Conservation (phyloP, 345 rosid species). For the Camelina hispida region DNA sequence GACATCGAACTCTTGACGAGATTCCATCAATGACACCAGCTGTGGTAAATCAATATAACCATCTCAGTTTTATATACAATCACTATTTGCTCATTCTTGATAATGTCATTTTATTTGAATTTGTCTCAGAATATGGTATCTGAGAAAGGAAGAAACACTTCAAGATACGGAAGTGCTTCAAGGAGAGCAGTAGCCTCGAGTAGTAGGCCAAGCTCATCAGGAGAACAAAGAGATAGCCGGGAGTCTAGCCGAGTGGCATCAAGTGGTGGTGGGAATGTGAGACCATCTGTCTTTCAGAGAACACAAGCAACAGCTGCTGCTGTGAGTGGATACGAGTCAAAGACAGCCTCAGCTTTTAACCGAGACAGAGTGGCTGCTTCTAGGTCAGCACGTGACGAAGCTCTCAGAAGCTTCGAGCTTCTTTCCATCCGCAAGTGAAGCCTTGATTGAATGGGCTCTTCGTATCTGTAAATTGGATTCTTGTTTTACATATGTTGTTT, state of each 20-base stretch:
- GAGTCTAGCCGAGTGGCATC: conserved; percentile 60
- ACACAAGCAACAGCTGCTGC: conserved; percentile 46
- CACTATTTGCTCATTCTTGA: not conserved
- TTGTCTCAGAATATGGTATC: conserved; percentile 59
- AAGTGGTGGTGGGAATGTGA: conserved; percentile 56
- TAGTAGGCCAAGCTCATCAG: conserved; percentile 78
- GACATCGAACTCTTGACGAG: conserved; percentile 60
- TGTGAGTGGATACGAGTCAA: conserved; percentile 56
- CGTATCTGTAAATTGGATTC: conserved; percentile 36
- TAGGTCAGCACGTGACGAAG: conserved; percentile 61
- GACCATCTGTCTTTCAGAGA: conserved; percentile 70
- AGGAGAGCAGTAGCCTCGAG: conserved; percentile 68
- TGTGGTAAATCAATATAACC: conserved; percentile 43
- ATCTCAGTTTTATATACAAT: not conserved
- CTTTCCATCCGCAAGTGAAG: conserved; percentile 64
- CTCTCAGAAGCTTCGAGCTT: conserved; percentile 74
- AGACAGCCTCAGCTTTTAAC: conserved; percentile 58
- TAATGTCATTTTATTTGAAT: not conserved
- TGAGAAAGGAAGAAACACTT: conserved; percentile 57
- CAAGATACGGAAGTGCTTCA: conserved; percentile 77
- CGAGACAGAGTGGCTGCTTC: conserved; percentile 52
- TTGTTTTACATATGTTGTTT: conserved; percentile 18
- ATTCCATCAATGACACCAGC: conserved; percentile 58
- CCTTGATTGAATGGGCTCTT: not conserved
- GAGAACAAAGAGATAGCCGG: conserved; percentile 63